phyloP scores from a whole-genome alignment of 1,284 basidiomycete species.

The Albatrellus sp. region DNA sequence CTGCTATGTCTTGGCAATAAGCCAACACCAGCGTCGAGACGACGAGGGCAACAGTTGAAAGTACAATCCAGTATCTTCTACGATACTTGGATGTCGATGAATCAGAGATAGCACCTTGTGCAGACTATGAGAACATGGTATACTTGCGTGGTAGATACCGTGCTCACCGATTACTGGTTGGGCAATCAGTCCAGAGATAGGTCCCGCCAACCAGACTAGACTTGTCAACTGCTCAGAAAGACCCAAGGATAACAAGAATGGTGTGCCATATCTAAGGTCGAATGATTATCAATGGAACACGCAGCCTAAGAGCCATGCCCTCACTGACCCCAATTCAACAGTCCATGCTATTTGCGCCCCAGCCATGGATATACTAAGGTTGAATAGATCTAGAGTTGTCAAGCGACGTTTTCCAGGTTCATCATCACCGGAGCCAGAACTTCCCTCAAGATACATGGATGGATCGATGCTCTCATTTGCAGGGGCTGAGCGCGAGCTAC shows the following conservation, averaged over 20 bases:
- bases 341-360: constrained; percentile 93
- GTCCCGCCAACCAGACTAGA: constrained; percentile 94
- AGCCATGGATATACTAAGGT: constrained; percentile 72
- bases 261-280: constrained; percentile 73
- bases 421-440: constrained; percentile 1
- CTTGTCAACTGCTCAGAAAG: constrained; percentile 86
- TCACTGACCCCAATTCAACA: constrained; percentile 71
- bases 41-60: constrained; percentile 68
- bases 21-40: constrained; percentile 69
- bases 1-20: constrained; percentile 70
- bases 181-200: constrained; percentile 85
- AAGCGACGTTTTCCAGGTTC: constrained; percentile 23
- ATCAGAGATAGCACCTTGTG: constrained; percentile 81
- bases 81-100: constrained; percentile 82
- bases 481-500: not conserved
- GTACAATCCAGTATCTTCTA: constrained; percentile 80
- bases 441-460: not conserved
- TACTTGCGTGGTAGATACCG: not conserved
- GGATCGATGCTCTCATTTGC: constrained; percentile 1
- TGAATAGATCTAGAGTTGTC: constrained; percentile 64
- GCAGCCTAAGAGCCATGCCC: not conserved
- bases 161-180: constrained; percentile 84
- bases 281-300: not conserved
- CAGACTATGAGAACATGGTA: not conserved
- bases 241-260: constrained; percentile 83